Percentiles rank a stretch among this genome's conserved stretches.
Evolutionary conservation across 2,329 filamentous ascomycete genomes (phyloP).

Genomic region (Alternaria ventricosa): DNA sequence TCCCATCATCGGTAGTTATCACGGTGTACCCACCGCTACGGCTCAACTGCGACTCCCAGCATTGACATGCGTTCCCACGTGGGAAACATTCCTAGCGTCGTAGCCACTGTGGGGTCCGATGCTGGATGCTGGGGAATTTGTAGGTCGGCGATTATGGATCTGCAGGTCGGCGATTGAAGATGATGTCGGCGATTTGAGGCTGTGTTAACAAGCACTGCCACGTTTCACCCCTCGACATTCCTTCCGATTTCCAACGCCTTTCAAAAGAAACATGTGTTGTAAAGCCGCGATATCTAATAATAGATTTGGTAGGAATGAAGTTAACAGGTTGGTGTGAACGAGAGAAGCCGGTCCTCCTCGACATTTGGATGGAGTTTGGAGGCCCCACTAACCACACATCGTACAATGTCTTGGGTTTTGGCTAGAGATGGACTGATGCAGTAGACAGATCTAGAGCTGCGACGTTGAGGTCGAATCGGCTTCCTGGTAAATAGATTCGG

Average conservation of each 20-base stretch:
- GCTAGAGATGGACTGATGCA: background rate
- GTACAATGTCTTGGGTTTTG: background rate
- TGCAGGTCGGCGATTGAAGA: background rate
- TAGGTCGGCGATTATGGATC: background rate
- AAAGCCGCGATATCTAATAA: background rate
- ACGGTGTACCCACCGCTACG: background rate
- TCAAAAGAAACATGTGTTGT: background rate
- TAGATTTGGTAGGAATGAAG: background rate
- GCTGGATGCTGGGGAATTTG: background rate
- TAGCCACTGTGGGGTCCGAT: background rate
- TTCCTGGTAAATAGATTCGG: background rate
- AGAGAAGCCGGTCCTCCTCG: background rate
- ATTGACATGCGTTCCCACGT: background rate
- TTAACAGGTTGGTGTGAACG: background rate
- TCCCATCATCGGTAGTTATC: background rate
- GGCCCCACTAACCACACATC: background rate
- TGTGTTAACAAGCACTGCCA: constrained; percentile 7
- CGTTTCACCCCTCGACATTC: background rate
- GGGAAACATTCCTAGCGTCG: background rate
- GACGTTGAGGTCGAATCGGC: background rate
- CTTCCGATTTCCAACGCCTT: background rate
- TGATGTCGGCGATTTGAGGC: constrained; percentile 6
- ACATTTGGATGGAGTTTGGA: background rate
- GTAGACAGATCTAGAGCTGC: background rate
- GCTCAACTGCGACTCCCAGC: background rate